Evolutionary conservation across 441 rosid species (phyloP), one percentile per base, ranked within the genome.

Genomic region (Adansonia rubrostipa): DNA sequence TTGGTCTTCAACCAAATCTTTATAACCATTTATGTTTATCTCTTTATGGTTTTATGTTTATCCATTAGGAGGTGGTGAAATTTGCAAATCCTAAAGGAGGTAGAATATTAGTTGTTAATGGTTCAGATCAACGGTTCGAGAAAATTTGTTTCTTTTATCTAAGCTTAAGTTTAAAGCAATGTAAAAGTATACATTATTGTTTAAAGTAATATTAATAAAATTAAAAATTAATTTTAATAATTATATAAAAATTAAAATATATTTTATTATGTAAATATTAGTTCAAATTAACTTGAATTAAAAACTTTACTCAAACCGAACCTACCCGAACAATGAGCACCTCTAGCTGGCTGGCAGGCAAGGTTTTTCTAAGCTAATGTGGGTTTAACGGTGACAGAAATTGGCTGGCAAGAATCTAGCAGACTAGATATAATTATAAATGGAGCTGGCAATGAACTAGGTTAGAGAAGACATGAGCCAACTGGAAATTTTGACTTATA

Each of bases 361-460:
- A 56, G 60, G 60, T 9, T 58, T 58, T 58, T 58, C 63, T 20
- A 61, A 10, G 67, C 9, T 28, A 13, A 62, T 62, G n/a, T 62
- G 13, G 67, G 13, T 28, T 28, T 28, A 1, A 62, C 3, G 33
- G 42, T 42, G 50, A n/a, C 51, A 1, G 20, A 40, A 4, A 65
- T 65, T 0, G 70, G 56, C 73, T 47, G n/a, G 17, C 73, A 68
- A 45, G 56, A 67, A 45, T 45, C 54, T 45, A 15, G 48, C 69
- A 2, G 42, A 24, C 42, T 65, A 65, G 9, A 22, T 28, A 28
- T 28, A 28, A 28, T 28, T 14, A 22, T 3, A 19, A 4, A 4
- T 36, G n/a, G 70, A 64, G 70, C 70, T 65, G 48, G 48, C 70
- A 65, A 65, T 40, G 70, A 40, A 65, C 48, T 65, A 22, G 48